A percentile compares a stretch with the other conserved stretches of the same genome.
phyloP scores from a whole-genome alignment of 805 yeast species.

The Candida coleopterorum region DNA sequence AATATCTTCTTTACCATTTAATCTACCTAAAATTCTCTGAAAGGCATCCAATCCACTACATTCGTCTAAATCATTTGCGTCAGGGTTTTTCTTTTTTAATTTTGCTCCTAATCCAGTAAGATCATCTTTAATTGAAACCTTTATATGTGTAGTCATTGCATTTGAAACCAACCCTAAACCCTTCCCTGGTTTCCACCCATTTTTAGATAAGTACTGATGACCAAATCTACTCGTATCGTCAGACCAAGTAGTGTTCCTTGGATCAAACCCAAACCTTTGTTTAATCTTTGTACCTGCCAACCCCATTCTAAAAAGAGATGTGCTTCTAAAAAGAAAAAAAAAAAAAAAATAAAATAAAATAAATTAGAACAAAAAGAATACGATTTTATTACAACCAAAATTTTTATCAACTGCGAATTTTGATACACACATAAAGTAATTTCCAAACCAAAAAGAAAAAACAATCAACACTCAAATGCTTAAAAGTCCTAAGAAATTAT shows the following conservation, averaged over 20 bases:
- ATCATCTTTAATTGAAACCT: constrained; percentile 77
- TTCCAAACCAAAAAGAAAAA: too few relatives aligned
- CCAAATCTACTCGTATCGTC: constrained; percentile 83
- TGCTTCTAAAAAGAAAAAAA: too few relatives aligned
- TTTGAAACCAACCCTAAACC: constrained; percentile 74
- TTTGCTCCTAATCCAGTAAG: constrained; percentile 88
- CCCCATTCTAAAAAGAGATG: constrained; percentile 50
- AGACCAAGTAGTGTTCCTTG: constrained; percentile 93
- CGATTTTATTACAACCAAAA: too few relatives aligned
- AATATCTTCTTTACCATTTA: constrained; percentile 79
- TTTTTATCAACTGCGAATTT: too few relatives aligned
- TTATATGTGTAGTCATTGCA: constrained; percentile 76
- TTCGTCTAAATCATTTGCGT: constrained; percentile 74
- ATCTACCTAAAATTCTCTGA: constrained; percentile 81
- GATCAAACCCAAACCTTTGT: constrained; percentile 87
- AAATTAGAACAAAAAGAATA: not conserved
- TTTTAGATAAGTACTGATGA: constrained; percentile 70
- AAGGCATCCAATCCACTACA: constrained; percentile 90
- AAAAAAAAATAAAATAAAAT: not conserved
- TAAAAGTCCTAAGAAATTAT: constrained; percentile 6
- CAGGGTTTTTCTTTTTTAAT: constrained; percentile 54
- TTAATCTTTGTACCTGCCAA: constrained; percentile 75
- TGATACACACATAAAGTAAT: too few relatives aligned
- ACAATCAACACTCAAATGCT: not conserved
- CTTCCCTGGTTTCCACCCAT: constrained; percentile 91